A percentile compares a stretch with the other conserved stretches of the same genome.
phyloP scores from a whole-genome alignment of 1,139 yeast species.

The Suhomyces maxii region DNA sequence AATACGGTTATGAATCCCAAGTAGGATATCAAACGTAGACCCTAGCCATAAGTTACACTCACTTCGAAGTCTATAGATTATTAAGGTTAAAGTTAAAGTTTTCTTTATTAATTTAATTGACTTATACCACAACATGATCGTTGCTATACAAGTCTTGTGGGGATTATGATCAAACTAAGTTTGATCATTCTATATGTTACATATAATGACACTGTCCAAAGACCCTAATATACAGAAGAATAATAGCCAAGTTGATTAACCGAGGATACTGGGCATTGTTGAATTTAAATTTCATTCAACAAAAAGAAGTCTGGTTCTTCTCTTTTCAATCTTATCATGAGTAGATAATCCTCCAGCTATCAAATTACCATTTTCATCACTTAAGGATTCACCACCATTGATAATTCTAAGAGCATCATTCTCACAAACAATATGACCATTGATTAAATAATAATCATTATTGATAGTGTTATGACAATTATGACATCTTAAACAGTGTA shows the following conservation, averaged over 20 bases:
- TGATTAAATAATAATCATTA: constrained; percentile 57
- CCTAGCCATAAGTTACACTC: no score
- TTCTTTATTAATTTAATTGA: no score
- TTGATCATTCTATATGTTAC: constrained; percentile 1
- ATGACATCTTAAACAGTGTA: constrained; percentile 59
- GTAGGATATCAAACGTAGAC: no score
- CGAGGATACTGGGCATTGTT: no score
- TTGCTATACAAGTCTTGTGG: no score
- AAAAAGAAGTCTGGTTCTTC: constrained; percentile 45
- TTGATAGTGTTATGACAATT: constrained; percentile 49
- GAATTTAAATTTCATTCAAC: constrained; percentile 24
- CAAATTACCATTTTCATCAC: constrained; percentile 24
- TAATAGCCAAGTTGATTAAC: not conserved
- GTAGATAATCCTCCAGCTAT: constrained; percentile 26
- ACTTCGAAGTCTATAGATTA: no score
- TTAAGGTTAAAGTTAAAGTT: not conserved
- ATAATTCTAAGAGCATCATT: constrained; percentile 34
- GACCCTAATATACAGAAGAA: not conserved
- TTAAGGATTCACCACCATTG: constrained; percentile 22
- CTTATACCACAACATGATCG: no score
- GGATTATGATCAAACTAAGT: not conserved
- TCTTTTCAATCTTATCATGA: constrained; percentile 42
- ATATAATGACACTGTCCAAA: constrained; percentile 3
- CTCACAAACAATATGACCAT: constrained; percentile 56
- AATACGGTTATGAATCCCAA: no score